Base-by-base conservation (phyloP, 805 yeast species). In the Saturnispora galanensis region DNA sequence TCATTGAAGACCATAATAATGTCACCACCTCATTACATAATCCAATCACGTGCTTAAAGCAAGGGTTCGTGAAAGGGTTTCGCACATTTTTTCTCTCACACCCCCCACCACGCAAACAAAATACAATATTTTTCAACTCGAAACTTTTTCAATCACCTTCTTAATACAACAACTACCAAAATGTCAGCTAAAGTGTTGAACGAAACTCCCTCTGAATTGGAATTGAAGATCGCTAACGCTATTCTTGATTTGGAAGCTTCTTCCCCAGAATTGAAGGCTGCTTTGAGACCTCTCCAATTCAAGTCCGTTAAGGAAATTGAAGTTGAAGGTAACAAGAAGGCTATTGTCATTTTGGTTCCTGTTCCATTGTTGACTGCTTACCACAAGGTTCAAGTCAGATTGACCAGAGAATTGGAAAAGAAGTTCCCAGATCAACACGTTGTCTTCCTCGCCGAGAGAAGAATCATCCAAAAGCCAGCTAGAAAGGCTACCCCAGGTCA, bases 341-440 rank as follows among this genome's bases (percentile, higher is more conserved):
- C 97, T 64, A 81, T 93, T 70, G 96, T 89, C 71, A 76, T 93
- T 76, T 90, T 93, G 68, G 97, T 90, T 63, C 98, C 98, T 71
- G 95, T 84, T 62, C 97, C 97, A 74, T 77, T 86, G 64, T 80
- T 88, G 69, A 64, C 79, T 59, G 81, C 83, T 60, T 87, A 87
- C 90, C 96, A 89, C 86, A 87, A 83, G 77, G 95, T 90, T 66
- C 98, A 90, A 81, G 79, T 79, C 64, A 84, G 89, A 76, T 83
- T 90, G 71, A 87, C 96, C 77, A 90, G 97, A 77, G 98, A 90
- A 80, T 84, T 90, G 71, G 98, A 90, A 79, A 90, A 90, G 94
- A 90, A 93, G 79, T 93, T 90, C 89, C 94, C 97, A 70, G 98
- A 90, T 81, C 86, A 95, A 73, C 97, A 93, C 73, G 96, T 90